phyloP scores from a whole-genome alignment of 345 rosid genomes.

The Tarenaya hassleriana region DNA sequence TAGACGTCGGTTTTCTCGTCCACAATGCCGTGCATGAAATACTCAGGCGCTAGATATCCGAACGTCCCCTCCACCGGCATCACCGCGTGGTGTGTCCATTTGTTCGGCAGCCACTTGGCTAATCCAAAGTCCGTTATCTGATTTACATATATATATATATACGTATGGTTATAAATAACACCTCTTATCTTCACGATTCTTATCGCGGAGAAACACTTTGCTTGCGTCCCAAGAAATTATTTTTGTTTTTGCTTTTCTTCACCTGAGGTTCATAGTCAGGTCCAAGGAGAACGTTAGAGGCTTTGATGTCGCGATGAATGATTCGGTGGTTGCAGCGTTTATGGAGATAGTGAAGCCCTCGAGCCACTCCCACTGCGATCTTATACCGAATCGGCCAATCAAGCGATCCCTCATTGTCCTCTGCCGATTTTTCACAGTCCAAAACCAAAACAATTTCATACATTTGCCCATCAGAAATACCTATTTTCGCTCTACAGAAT shows the following conservation, averaged over 20 bases:
- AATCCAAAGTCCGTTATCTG: constrained; percentile 96
- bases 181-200: neutral
- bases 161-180: neutral
- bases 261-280: constrained; percentile 87
- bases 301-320: constrained; percentile 91
- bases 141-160: neutral
- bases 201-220: neutral
- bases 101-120: constrained; percentile 91
- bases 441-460: neutral
- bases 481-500: neutral
- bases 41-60: constrained; percentile 95
- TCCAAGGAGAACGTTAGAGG: constrained; percentile 88
- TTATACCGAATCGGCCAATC: constrained; percentile 71
- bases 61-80: constrained; percentile 94
- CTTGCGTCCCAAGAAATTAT: constrained; percentile 19
- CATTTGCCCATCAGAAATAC: neutral
- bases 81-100: constrained; percentile 88
- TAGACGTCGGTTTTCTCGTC: constrained; percentile 93
- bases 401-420: constrained; percentile 27
- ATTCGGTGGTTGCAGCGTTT: constrained; percentile 80
- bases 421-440: neutral
- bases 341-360: constrained; percentile 87
- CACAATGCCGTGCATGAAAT: constrained; percentile 88
- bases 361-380: constrained; percentile 69
- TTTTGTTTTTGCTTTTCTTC: neutral